A percentile compares a stretch with the other conserved stretches of the same genome.
Conservation (phyloP, 495 filamentous ascomycete species). For the Aspergillus sclerotioniger region DNA sequence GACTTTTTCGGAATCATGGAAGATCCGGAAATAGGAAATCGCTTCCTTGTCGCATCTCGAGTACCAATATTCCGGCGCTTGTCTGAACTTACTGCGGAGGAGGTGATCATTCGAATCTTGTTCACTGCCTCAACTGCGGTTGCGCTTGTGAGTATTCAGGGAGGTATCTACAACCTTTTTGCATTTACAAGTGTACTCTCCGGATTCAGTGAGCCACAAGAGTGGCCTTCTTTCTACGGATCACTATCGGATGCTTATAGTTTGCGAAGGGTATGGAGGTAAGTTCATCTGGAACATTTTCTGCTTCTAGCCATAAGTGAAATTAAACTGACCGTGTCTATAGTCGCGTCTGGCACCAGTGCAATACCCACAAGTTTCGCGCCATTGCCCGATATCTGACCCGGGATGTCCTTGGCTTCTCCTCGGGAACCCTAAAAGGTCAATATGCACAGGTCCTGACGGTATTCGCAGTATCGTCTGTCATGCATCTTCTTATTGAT, state of each 20-base stretch:
- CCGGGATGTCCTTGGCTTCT: not conserved
- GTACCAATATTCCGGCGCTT: not conserved
- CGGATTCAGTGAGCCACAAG: not conserved
- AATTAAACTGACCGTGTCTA: not conserved
- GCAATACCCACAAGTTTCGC: not conserved
- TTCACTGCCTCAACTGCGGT: not conserved
- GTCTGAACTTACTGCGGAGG: not conserved
- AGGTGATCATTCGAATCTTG: not conserved
- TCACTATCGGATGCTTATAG: conserved; percentile 1
- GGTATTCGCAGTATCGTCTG: not conserved
- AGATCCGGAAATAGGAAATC: not conserved
- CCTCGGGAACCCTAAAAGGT: not conserved
- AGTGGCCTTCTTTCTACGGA: conserved; percentile 3
- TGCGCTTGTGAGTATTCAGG: not conserved
- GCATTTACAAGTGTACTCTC: not conserved
- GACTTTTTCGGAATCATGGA: not conserved
- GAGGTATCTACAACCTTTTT: not conserved
- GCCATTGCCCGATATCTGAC: not conserved
- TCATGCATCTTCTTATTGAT: conserved; percentile 3
- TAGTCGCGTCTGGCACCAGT: not conserved
- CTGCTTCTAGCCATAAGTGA: not conserved
- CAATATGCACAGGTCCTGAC: not conserved
- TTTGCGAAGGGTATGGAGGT: conserved; percentile 1
- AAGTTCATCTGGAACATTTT: not conserved
- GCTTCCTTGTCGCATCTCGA: not conserved